Base-by-base conservation (phyloP, 805 yeast genomes). In the Alloascoidea africana region DNA sequence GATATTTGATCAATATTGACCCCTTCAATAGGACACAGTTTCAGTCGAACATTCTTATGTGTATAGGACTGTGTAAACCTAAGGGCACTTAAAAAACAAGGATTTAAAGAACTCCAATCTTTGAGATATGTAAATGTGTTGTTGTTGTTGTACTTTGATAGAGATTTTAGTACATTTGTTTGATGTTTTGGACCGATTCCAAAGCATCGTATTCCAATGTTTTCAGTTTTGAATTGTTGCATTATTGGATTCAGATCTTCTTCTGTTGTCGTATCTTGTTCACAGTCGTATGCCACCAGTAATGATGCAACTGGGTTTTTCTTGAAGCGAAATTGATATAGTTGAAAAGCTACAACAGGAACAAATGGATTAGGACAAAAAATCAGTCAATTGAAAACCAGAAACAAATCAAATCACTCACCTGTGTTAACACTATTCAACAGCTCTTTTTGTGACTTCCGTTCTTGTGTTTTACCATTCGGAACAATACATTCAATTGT, bases 161-260 rank as follows among this genome's bases (percentile, higher is more conserved):
- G 30, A 23, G 8, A 8, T 8, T n/a, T 23, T 23, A 23, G n/a
- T 8, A 8, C n/a, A 8, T 8, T 8, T 8, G n/a, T 23, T 8
- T 23, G 30, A 23, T 23, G 30, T 8, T 23, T 23, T 23, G 30
- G 30, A 8, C 30, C 30, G 30, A 23, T 23, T n/a, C 30, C 30
- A 23, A 23, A 23, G n/a, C 8, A 8, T 23, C n/a, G 30, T 8
- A 23, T 23, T 23, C 13, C 8, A 8, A 23, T 23, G n/a, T 23
- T 23, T 23, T n/a, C 13, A 8, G 8, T n/a, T 8, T 23, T 23
- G 30, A 23, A 23, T 23, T 23, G 13, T 23, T 23, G 13, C n/a
- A 8, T 23, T 23, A 23, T 8, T n/a, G 30, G n/a, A 8, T 23
- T 8, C n/a, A 23, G n/a, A 8, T 23, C n/a, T 23, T 8, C 8